These are phyloP conservation scores for Golovinomyces cichoracearum DNA, from an alignment of 2,329 filamentous ascomycete species.

Conservation along the genomic window DNA sequence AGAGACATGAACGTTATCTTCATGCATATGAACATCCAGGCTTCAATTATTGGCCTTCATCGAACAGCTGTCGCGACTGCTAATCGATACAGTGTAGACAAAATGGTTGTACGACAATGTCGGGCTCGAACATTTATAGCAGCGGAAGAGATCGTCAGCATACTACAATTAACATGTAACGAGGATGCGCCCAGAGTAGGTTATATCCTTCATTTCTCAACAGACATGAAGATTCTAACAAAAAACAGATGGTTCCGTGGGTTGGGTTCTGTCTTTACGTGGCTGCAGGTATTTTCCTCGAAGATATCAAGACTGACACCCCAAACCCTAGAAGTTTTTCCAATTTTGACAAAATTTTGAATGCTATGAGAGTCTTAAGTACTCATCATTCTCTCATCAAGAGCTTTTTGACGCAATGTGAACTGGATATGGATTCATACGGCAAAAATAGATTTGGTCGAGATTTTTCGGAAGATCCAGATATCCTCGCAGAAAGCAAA, in stretches of 20 bases:
- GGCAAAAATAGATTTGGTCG: slow-evolving; percentile 2
- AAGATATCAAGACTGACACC: slow-evolving; percentile 30
- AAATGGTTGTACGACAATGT: slow-evolving; percentile 40
- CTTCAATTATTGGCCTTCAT: slow-evolving; percentile 66
- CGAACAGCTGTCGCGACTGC: slow-evolving; percentile 69
- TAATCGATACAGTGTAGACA: slow-evolving; percentile 40
- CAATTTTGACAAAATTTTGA: slow-evolving; percentile 48
- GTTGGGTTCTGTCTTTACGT: slow-evolving; percentile 67
- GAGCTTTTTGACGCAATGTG: slow-evolving; percentile 61
- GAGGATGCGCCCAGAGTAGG: slow-evolving; percentile 40
- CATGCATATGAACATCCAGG: slow-evolving; percentile 69
- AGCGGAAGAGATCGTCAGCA: slow-evolving; percentile 59
- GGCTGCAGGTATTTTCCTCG: slow-evolving; percentile 59
- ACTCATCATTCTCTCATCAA: slow-evolving; percentile 49
- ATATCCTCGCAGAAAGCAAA: slow-evolving; percentile 5
- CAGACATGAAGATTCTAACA: slow-evolving; percentile 4
- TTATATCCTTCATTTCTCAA: slow-evolving; percentile 4
- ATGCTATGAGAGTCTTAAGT: slow-evolving; percentile 53
- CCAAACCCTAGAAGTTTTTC: slow-evolving; percentile 12
- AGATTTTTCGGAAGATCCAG: slow-evolving; percentile 3
- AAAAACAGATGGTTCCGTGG: slow-evolving; percentile 42
- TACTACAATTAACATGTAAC: slow-evolving; percentile 56
- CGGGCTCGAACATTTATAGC: slow-evolving; percentile 50
- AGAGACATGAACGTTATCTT: slow-evolving; percentile 51
- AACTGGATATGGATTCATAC: slow-evolving; percentile 44